Evolutionary conservation across 176 grass and related monocot species (phyloP), one percentile per base, ranked within the genome.

Genomic region (Puccinellia tenuiflora): DNA sequence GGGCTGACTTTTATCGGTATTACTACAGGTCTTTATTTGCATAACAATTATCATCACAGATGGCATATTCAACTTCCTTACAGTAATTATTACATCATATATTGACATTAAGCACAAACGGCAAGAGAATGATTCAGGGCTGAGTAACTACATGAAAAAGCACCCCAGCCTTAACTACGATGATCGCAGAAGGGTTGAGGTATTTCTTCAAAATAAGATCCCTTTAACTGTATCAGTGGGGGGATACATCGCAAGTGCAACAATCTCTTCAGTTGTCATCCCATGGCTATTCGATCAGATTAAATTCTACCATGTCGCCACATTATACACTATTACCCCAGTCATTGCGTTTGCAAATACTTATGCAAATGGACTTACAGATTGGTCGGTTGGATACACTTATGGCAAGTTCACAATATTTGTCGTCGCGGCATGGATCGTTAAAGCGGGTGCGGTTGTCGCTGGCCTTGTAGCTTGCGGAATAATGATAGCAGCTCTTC

Each of bases 131-230:
- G 91, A 87, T 47, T 35, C 61, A 51, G 76, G 53, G 5, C 6
- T 78, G 21, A 38, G 26, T 73, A 34, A 79, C 16, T 77, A 86
- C 30, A 78, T 85, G 7, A 39, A 12, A 26, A 78, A 62, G 57
- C 52, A 85, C n/a, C 90, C 87, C 1, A 87, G 74, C 79, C 79
- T 90, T 21, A 92, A 68, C 53, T 97, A 89, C 10, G 94, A 97
- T 25, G 94, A 97, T 24, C 86, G 81, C 16, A 88, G 84, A 25
- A 81, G 94, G 77, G 77, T 83, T 16, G 80, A 85, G 10, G 10
- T 84, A 16, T 89, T 89, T 65, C 50, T 97, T 15, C 43, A 65
- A 4, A 77, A 84, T 13, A 38, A 21, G 21, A 67, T 90, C 35
- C 88, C 85, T 7, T 4, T 11, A 18, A 7, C 37, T 1, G 4